Percentiles rank a stretch among this genome's conserved stretches.
Evolutionary conservation across 2,329 filamentous ascomycete species (phyloP).

Genomic region (Aspergillus sp.): DNA sequence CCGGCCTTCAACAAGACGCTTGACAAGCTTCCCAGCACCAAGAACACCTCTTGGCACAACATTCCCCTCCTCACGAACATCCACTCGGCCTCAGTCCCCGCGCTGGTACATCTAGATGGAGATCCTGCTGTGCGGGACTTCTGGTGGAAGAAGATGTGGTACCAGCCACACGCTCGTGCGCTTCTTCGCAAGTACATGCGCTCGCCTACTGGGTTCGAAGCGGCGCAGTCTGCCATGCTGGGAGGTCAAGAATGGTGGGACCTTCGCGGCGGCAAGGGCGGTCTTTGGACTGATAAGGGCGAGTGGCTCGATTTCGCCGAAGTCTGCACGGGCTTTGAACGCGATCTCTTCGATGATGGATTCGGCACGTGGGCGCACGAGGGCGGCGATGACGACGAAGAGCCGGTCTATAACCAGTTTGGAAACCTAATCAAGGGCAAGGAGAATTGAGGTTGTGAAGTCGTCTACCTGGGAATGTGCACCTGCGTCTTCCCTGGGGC

Average conservation of each 20-base stretch:
- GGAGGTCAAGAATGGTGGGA: slow-evolving; percentile 51
- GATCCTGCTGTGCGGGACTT: slow-evolving; percentile 28
- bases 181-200: slow-evolving; percentile 51
- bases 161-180: slow-evolving; percentile 45
- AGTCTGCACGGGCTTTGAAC: slow-evolving; percentile 44
- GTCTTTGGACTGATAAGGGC: slow-evolving; percentile 52
- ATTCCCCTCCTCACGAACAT: slow-evolving; percentile 49
- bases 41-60: slow-evolving; percentile 40
- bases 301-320: slow-evolving; percentile 51
- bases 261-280: slow-evolving; percentile 50
- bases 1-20: slow-evolving; percentile 38
- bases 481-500: not conserved
- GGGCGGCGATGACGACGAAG: slow-evolving; percentile 23
- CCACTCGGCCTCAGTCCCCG: slow-evolving; percentile 46
- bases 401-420: slow-evolving; percentile 38
- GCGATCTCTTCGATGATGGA: slow-evolving; percentile 48
- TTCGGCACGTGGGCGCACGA: slow-evolving; percentile 42
- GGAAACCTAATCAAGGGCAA: slow-evolving; percentile 37
- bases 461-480: not conserved
- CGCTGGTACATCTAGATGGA: slow-evolving; percentile 42
- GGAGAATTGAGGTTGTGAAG: slow-evolving; percentile 13
- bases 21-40: slow-evolving; percentile 42
- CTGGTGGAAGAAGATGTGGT: slow-evolving; percentile 51
- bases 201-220: slow-evolving; percentile 39
- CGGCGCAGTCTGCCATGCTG: slow-evolving; percentile 43